A percentile compares a stretch with the other conserved stretches of the same genome.
These are phyloP conservation scores for Tympanopsis confertula DNA, from an alignment of 2,329 filamentous ascomycete genomes.

Conservation along the genomic window DNA sequence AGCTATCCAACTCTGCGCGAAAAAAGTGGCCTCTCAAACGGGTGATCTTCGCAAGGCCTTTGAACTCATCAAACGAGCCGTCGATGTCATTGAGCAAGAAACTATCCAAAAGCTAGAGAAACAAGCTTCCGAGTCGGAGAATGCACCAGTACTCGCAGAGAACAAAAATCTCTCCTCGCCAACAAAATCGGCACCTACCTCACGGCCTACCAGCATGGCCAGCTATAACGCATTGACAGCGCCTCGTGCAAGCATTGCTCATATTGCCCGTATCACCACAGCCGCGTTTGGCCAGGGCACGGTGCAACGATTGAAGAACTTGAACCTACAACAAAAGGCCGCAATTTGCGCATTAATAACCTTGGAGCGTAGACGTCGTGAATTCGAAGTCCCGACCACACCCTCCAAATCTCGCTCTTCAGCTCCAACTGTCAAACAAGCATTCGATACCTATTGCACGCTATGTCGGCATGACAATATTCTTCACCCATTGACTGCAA, in stretches of 20 bases:
- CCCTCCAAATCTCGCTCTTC: not conserved
- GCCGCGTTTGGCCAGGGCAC: slow-evolving; percentile 53
- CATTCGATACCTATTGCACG: not conserved
- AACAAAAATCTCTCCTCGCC: not conserved
- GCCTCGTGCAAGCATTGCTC: slow-evolving; percentile 52
- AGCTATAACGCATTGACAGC: slow-evolving; percentile 25
- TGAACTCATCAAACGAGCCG: slow-evolving; percentile 50
- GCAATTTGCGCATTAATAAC: slow-evolving; percentile 54
- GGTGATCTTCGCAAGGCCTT: slow-evolving; percentile 60
- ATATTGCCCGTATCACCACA: slow-evolving; percentile 53
- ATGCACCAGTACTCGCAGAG: slow-evolving; percentile 17
- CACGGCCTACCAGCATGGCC: not conserved
- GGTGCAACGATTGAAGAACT: slow-evolving; percentile 41
- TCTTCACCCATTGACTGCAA: not conserved
- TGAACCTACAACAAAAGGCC: slow-evolving; percentile 61
- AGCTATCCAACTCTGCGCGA: slow-evolving; percentile 53
- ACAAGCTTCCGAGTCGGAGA: slow-evolving; percentile 28
- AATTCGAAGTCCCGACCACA: not conserved
- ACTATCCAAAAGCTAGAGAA: slow-evolving; percentile 22
- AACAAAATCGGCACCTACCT: not conserved
- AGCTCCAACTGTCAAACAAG: not conserved
- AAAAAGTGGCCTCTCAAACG: slow-evolving; percentile 57
- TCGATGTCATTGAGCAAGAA: slow-evolving; percentile 54
- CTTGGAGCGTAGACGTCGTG: slow-evolving; percentile 25
- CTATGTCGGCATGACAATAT: not conserved